Evolutionary conservation across 441 rosid genomes (phyloP).

Genomic region (Erysimum cheiri): DNA sequence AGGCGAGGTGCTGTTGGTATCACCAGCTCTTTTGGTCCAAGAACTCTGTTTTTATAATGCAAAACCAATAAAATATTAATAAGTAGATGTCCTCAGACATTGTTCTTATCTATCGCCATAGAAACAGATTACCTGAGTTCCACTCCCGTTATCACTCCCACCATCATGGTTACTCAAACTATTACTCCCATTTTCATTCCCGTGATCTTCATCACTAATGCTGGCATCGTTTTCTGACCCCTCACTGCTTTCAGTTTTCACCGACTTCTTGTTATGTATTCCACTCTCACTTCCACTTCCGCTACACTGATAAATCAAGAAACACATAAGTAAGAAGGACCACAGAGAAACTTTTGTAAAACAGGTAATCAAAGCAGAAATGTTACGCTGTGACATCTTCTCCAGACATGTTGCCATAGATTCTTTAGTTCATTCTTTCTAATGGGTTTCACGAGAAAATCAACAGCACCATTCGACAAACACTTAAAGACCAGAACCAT

Average conservation of each 20-base stretch:
- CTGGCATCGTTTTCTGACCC: slow-evolving; percentile 51
- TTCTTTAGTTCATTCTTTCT: slow-evolving; percentile 90
- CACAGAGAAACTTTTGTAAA: slow-evolving; percentile 5
- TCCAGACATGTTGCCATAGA: slow-evolving; percentile 98
- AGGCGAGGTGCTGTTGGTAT: slow-evolving; percentile 52
- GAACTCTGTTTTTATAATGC: slow-evolving; percentile 55
- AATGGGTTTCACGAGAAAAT: slow-evolving; percentile 87
- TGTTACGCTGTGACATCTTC: slow-evolving; percentile 85
- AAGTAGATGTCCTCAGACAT: neutral
- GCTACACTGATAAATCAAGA: slow-evolving; percentile 54
- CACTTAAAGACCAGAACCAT: slow-evolving; percentile 89
- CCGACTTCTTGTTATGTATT: slow-evolving; percentile 50
- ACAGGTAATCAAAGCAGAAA: slow-evolving; percentile 18
- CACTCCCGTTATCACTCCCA: slow-evolving; percentile 70
- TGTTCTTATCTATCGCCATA: neutral
- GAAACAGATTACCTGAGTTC: slow-evolving; percentile 59
- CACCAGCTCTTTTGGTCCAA: slow-evolving; percentile 63
- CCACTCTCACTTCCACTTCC: slow-evolving; percentile 74
- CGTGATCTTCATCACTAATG: slow-evolving; percentile 46
- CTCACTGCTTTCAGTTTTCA: slow-evolving; percentile 49
- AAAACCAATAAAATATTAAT: slow-evolving; percentile 15
- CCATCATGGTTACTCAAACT: slow-evolving; percentile 41
- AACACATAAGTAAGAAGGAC: slow-evolving; percentile 7
- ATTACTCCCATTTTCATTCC: slow-evolving; percentile 50
- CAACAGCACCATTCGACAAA: slow-evolving; percentile 92